Percentiles rank a stretch among this genome's conserved stretches.
These are phyloP conservation scores for Myochromella boudieri DNA, from an alignment of 768 basidiomycete species.

Conservation along the genomic window DNA sequence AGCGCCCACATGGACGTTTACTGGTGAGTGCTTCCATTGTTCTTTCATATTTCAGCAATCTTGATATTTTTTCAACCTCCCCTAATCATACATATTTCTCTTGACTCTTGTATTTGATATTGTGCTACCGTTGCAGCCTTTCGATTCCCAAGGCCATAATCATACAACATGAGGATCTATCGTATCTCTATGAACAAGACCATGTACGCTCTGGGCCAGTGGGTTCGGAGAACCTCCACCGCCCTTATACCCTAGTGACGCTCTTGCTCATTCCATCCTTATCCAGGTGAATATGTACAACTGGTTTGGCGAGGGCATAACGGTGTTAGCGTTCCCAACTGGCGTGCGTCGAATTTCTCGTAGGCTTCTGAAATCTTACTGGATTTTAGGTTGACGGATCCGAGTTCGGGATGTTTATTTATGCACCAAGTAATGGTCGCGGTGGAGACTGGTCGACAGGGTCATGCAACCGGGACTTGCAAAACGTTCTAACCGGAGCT, in stretches of 20 bases:
- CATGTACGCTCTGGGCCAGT: no score
- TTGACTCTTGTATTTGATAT: no score
- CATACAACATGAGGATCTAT: slow-evolving; percentile 38
- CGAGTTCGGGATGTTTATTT: slow-evolving; percentile 27
- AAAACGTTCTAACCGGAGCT: slow-evolving; percentile 24
- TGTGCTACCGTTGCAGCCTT: slow-evolving; percentile 27
- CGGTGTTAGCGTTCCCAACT: slow-evolving; percentile 31
- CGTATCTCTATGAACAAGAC: slow-evolving; percentile 24
- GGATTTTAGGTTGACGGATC: slow-evolving; percentile 35
- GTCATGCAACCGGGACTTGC: slow-evolving; percentile 30
- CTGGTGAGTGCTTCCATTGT: slow-evolving; percentile 29
- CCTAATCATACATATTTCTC: no score
- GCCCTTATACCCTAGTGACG: not conserved
- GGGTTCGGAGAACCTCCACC: no score
- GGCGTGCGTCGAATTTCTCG: slow-evolving; percentile 18
- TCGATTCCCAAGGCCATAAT: slow-evolving; percentile 38
- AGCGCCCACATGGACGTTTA: slow-evolving; percentile 35
- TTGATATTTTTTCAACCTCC: no score
- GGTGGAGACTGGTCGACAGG: slow-evolving; percentile 25
- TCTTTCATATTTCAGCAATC: no score
- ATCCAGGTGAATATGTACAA: slow-evolving; percentile 25
- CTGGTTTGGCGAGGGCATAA: slow-evolving; percentile 34
- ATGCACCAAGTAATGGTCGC: slow-evolving; percentile 25
- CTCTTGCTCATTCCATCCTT: not conserved
- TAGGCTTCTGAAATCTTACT: not conserved